phyloP scores from a whole-genome alignment of 257 asterid genomes.

The Gardenia jasminoides region DNA sequence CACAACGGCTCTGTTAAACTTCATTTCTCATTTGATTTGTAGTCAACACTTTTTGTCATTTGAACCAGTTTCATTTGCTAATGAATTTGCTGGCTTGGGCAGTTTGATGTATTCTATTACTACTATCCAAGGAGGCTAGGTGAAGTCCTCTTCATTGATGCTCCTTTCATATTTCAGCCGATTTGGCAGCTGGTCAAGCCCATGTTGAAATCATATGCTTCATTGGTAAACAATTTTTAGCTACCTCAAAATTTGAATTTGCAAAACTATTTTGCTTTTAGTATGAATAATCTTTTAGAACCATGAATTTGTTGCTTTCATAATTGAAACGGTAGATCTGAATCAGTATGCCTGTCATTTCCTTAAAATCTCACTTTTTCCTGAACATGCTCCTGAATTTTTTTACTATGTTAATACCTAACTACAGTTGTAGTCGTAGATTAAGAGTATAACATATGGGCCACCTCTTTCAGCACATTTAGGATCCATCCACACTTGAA shows the following conservation, averaged over 20 bases:
- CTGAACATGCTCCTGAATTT: background rate
- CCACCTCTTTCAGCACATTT: background rate
- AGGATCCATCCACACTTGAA: background rate
- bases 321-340: background rate
- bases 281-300: background rate
- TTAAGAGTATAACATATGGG: no score
- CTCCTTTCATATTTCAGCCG: conserved; percentile 90
- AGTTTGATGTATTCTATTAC: conserved; percentile 88
- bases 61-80: background rate
- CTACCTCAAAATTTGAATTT: background rate
- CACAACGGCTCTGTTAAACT: no score
- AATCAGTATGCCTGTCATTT: background rate
- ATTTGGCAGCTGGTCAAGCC: conserved; percentile 89
- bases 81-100: conserved; percentile 20
- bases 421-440: background rate
- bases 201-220: conserved; percentile 70
- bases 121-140: conserved; percentile 84
- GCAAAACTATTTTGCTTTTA: background rate
- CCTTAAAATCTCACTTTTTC: background rate
- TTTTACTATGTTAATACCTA: background rate
- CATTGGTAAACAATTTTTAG: conserved; percentile 55
- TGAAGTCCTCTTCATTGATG: conserved; percentile 78
- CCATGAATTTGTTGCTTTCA: background rate
- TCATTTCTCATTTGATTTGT: background rate
- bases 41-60: background rate